Conservation (phyloP, 352 stramenopile genomes). For the Phytophthora pluvialis region DNA sequence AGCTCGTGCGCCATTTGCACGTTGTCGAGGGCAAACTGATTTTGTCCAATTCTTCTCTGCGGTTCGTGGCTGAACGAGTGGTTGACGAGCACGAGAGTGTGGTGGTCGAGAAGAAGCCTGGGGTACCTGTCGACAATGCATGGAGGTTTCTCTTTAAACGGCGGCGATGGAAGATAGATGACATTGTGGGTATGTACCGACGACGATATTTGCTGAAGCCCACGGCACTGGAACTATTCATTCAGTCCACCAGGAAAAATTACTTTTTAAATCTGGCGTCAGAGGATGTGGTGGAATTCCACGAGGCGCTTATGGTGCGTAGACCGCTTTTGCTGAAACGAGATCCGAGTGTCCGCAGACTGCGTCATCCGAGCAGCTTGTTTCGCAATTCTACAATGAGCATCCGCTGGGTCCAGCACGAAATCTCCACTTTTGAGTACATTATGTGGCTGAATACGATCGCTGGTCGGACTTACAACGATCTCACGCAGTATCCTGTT, state of each 20-base stretch:
- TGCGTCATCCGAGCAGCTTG: slow-evolving; percentile 81
- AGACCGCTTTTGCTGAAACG: slow-evolving; percentile 68
- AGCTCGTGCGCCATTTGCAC: slow-evolving; percentile 80
- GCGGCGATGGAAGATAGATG: slow-evolving; percentile 71
- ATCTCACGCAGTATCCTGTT: slow-evolving; percentile 97
- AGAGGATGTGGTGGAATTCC: slow-evolving; percentile 62
- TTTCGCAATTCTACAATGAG: slow-evolving; percentile 83
- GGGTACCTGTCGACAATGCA: slow-evolving; percentile 41
- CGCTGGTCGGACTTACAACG: slow-evolving; percentile 90
- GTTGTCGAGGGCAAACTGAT: slow-evolving; percentile 71
- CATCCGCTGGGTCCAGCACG: slow-evolving; percentile 75
- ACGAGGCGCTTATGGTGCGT: slow-evolving; percentile 69
- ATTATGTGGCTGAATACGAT: slow-evolving; percentile 93
- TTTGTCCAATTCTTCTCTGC: slow-evolving; percentile 56
- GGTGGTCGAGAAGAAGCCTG: slow-evolving; percentile 59
- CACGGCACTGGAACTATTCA: slow-evolving; percentile 82
- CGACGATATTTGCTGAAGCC: slow-evolving; percentile 85
- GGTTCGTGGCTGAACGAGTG: slow-evolving; percentile 70
- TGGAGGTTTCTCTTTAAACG: slow-evolving; percentile 83
- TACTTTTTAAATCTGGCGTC: slow-evolving; percentile 84
- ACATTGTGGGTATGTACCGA: slow-evolving; percentile 73
- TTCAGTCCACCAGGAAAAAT: slow-evolving; percentile 84
- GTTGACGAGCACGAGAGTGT: slow-evolving; percentile 79
- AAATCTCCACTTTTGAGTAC: slow-evolving; percentile 98
- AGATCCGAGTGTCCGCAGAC: slow-evolving; percentile 74